A percentile compares a stretch with the other conserved stretches of the same genome.
Evolutionary conservation across 2,329 filamentous ascomycete genomes (phyloP).

Genomic region (Nothopassalora personata): DNA sequence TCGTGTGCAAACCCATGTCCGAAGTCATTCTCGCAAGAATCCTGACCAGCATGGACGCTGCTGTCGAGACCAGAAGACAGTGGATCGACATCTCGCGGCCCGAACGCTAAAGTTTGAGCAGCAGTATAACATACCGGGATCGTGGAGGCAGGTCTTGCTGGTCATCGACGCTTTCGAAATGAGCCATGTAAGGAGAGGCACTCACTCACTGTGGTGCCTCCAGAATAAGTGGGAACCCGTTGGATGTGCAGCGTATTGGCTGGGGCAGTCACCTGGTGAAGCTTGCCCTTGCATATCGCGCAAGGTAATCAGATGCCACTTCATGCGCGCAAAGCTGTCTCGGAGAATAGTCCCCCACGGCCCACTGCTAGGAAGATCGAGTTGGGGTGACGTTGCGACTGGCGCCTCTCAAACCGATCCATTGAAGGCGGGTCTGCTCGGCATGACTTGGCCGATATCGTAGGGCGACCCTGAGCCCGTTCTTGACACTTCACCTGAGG

Average conservation of each 20-base stretch:
- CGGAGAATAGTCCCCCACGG: slow-evolving; percentile 14
- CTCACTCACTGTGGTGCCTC: slow-evolving; percentile 14
- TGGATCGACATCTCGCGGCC: slow-evolving; percentile 17
- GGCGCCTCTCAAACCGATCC: slow-evolving; percentile 2
- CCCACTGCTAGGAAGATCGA: slow-evolving; percentile 12
- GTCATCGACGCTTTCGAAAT: slow-evolving; percentile 9
- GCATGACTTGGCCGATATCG: slow-evolving; percentile 8
- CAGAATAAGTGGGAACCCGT: slow-evolving; percentile 1
- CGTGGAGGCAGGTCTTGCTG: slow-evolving; percentile 11
- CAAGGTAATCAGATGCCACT: neutral
- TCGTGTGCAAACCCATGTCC: slow-evolving; percentile 14
- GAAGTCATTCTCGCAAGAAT: slow-evolving; percentile 4
- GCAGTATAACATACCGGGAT: slow-evolving; percentile 16
- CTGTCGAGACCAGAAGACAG: slow-evolving; percentile 14
- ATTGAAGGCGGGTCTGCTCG: slow-evolving; percentile 10
- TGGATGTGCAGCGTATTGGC: slow-evolving; percentile 13
- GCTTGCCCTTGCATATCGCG: slow-evolving; percentile 8
- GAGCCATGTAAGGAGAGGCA: slow-evolving; percentile 13
- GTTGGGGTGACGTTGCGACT: slow-evolving; percentile 10
- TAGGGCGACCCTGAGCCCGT: slow-evolving; percentile 3
- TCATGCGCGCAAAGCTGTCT: slow-evolving; percentile 7
- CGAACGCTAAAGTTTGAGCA: slow-evolving; percentile 19
- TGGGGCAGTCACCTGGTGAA: neutral
- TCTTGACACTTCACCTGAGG: slow-evolving; percentile 4
- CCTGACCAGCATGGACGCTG: slow-evolving; percentile 12